Conservation (phyloP, 192 early-diverging fungal genomes). For the Umbelopsis sp. region DNA sequence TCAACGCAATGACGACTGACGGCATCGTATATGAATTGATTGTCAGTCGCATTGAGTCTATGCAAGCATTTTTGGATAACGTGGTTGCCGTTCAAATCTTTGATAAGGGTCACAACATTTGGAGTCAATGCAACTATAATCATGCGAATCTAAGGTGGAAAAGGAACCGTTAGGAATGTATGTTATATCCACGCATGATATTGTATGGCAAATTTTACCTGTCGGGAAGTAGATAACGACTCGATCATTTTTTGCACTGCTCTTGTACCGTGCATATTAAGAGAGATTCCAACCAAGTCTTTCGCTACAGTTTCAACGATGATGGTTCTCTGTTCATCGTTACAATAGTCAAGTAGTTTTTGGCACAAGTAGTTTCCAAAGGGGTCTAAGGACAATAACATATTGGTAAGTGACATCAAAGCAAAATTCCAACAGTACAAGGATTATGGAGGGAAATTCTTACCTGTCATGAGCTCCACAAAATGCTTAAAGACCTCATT, state of each 20-base stretch:
- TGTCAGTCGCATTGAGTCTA: conserved; percentile 70
- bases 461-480: conserved; percentile 82
- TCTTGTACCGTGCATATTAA: conserved; percentile 92
- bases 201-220: conserved; percentile 31
- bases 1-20: conserved; percentile 77
- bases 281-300: conserved; percentile 76
- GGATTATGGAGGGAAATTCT: not conserved
- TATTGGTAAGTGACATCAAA: not conserved
- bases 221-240: conserved; percentile 62
- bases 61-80: conserved; percentile 91
- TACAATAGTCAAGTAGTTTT: conserved; percentile 83
- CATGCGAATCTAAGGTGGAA: conserved; percentile 57
- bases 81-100: conserved; percentile 92
- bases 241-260: conserved; percentile 94
- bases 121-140: conserved; percentile 67
- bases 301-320: conserved; percentile 73
- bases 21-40: conserved; percentile 88
- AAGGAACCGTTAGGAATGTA: not conserved
- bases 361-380: conserved; percentile 95
- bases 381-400: conserved; percentile 55
- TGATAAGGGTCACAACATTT: conserved; percentile 81
- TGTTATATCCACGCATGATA: not conserved
- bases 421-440: not conserved
- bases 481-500: conserved; percentile 74
- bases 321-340: conserved; percentile 71